A percentile compares a stretch with the other conserved stretches of the same genome.
Evolutionary conservation across 257 asterid genomes (phyloP).

Genomic region (Capsicum pubescens): DNA sequence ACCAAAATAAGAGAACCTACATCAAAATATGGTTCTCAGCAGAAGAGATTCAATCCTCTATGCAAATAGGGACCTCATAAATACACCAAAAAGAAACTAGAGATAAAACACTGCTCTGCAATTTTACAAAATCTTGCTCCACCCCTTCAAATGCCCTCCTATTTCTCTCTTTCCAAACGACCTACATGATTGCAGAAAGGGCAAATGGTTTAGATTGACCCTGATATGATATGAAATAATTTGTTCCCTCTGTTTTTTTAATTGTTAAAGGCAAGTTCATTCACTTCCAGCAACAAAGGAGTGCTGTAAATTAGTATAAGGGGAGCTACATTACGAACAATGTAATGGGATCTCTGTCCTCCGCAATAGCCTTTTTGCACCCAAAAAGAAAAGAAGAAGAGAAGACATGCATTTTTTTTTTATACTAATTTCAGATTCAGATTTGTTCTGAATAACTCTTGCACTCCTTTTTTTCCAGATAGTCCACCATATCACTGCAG

Average conservation of each 20-base stretch:
- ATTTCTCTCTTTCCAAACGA: not conserved
- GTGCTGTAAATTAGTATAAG: not conserved
- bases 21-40: not conserved
- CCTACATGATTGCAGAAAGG: not conserved
- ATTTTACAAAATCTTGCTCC: not conserved
- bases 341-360: not conserved
- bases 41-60: not conserved
- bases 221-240: not conserved
- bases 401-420: not conserved
- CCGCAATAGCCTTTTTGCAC: conserved; percentile 7
- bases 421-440: not conserved
- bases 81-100: not conserved
- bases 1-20: too few relatives aligned
- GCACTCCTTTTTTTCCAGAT: not conserved
- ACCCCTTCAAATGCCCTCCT: not conserved
- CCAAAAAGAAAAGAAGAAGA: not conserved
- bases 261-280: not conserved
- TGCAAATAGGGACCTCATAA: not conserved
- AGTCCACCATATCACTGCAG: not conserved
- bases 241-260: not conserved
- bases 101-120: not conserved
- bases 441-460: not conserved
- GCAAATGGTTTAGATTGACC: not conserved
- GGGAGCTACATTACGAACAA: not conserved
- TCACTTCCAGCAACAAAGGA: conserved; percentile 4